Base-by-base conservation (phyloP, 345 rosid species). In the Arabis alpina region DNA sequence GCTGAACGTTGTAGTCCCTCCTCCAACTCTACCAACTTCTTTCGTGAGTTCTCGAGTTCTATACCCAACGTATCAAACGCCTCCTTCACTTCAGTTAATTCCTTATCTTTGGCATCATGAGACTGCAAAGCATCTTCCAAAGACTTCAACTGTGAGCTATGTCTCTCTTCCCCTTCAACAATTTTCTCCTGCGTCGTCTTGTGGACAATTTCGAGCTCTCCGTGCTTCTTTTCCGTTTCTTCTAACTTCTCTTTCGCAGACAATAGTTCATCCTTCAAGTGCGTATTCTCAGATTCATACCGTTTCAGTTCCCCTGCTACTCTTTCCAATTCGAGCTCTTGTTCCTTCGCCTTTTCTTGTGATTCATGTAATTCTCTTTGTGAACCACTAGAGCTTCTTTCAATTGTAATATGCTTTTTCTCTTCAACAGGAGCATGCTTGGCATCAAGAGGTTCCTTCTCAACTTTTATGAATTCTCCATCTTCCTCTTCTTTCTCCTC, bases 401-500 rank as follows among this genome's bases (percentile, higher is more conserved):
- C 91, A 3, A 68, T 53, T 10, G 75, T 41, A 59, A 42, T 57
- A 43, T 70, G 37, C 49, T 54, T 56, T 69, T 54, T 8, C 75
- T 86, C 82, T 58, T 74, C 74, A 2, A 19, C 15, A 44, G 77
- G 55, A 60, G 54, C 60, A 4, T 77, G 64, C 51, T 76, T 90
- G 27, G 66, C 75, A 71, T 89, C 94, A 6, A 87, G 61, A 10
- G 83, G 79, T 80, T 91, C 99, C 83, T 77, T 88, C 81, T 94
- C 98, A 54, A 95, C 93, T 75, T 95, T 95, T 48, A 95, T 90
- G 82, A 95, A 95, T 72, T 85, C 98, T 59, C 91, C 97, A 61
- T 84, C 99, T 61, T 94, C 93, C 58, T 88, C 98, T 53, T 89
- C 98, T 77, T 85, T 86, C 27, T 74, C 84, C 14, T 58, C 82